A percentile compares a stretch with the other conserved stretches of the same genome.
Evolutionary conservation across 1,284 basidiomycete genomes (phyloP).

Genomic region (Erythrobasidium hasegawianum): DNA sequence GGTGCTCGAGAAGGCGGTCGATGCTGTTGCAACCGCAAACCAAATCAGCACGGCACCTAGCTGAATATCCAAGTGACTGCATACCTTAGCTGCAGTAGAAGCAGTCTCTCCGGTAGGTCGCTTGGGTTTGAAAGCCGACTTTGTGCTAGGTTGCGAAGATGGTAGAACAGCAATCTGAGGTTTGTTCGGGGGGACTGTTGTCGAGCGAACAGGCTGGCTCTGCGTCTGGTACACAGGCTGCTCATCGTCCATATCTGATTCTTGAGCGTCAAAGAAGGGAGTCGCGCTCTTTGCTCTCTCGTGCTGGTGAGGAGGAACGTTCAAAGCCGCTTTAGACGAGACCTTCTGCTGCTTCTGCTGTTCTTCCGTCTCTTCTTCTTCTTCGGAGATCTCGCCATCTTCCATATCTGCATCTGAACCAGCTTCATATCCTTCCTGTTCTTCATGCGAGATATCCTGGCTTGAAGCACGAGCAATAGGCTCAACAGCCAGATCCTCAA

Average conservation of each 20-base stretch:
- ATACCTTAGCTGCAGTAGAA: slow-evolving; percentile 1
- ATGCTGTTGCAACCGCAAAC: slow-evolving; percentile 11
- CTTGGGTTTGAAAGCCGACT: slow-evolving; percentile 22
- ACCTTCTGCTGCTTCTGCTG: neutral
- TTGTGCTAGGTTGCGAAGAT: neutral
- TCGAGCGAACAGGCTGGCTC: no score
- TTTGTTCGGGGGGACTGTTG: no score
- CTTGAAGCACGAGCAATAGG: slow-evolving; percentile 22
- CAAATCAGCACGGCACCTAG: no score
- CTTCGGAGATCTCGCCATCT: neutral
- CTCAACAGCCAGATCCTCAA: slow-evolving; percentile 27
- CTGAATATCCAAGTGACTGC: neutral
- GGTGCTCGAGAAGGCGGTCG: slow-evolving; percentile 30
- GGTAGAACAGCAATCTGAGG: no score
- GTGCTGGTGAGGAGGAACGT: neutral
- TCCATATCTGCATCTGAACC: slow-evolving; percentile 11
- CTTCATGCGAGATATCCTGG: slow-evolving; percentile 1
- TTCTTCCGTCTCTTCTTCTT: neutral
- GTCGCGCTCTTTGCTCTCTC: neutral
- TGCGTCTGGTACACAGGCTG: neutral
- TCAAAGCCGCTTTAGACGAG: neutral
- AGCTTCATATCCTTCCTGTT: slow-evolving; percentile 1
- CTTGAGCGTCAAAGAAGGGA: slow-evolving; percentile 1
- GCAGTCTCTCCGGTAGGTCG: slow-evolving; percentile 2
- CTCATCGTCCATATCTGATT: slow-evolving; percentile 1